A percentile compares a stretch with the other conserved stretches of the same genome.
phyloP scores from a whole-genome alignment of 2,329 filamentous ascomycete species.

The Diplodia mutila region DNA sequence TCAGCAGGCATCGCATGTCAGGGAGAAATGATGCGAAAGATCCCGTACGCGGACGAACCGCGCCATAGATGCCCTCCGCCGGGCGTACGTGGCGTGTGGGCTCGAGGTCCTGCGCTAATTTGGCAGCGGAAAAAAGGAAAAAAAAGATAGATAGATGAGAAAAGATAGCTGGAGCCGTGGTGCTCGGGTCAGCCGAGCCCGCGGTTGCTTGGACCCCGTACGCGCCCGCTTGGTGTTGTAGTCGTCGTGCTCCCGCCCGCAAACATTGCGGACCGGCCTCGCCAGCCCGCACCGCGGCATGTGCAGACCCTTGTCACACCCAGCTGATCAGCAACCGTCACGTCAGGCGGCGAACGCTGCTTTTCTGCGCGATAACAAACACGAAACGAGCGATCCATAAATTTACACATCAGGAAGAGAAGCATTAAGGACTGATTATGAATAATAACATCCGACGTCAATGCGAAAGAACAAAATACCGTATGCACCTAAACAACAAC shows the following conservation, averaged over 20 bases:
- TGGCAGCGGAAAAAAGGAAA: background rate
- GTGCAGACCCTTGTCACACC: constrained; percentile 17
- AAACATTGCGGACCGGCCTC: constrained; percentile 5
- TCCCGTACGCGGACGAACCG: constrained; percentile 1
- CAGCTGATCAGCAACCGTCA: constrained; percentile 5
- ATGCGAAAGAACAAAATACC: constrained; percentile 13
- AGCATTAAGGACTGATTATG: constrained; percentile 18
- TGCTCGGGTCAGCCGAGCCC: background rate
- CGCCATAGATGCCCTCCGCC: background rate
- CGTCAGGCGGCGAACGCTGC: constrained; percentile 17
- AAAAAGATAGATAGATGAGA: background rate
- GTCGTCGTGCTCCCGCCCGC: constrained; percentile 8
- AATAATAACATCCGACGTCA: constrained; percentile 2
- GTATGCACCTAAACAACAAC: constrained; percentile 1
- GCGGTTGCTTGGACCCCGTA: background rate
- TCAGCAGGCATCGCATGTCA: constrained; percentile 25
- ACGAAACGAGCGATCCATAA: constrained; percentile 13
- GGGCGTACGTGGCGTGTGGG: background rate
- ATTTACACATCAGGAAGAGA: background rate
- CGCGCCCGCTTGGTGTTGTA: constrained; percentile 5
- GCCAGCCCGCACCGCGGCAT: background rate
- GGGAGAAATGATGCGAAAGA: constrained; percentile 21
- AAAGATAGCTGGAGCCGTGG: background rate
- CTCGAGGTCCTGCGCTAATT: background rate
- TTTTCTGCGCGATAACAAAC: constrained; percentile 20